Percentiles rank a stretch among this genome's conserved stretches.
Evolutionary conservation across 2,329 filamentous ascomycete species (phyloP).

Genomic region (Davidsoniella eucalypti): DNA sequence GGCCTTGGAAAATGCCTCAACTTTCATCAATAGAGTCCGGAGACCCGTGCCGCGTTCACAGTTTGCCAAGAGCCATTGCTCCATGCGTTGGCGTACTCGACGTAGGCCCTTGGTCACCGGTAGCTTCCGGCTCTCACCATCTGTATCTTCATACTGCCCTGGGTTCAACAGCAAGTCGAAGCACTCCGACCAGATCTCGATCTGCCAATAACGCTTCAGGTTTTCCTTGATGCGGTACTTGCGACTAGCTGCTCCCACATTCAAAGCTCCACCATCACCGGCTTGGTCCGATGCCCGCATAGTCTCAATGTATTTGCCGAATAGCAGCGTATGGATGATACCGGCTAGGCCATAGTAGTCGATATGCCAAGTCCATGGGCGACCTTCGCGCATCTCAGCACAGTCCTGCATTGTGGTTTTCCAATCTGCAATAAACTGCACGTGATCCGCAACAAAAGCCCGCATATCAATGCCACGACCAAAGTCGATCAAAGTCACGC

Average conservation of each 20-base stretch:
- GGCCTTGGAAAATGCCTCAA: conserved; percentile 34
- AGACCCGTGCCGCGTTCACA: conserved; percentile 66
- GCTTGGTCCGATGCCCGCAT: conserved; percentile 33
- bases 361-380: conserved; percentile 94
- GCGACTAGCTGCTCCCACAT: conserved; percentile 36
- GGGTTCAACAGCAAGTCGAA: conserved; percentile 85
- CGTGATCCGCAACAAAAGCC: conserved; percentile 55
- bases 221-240: conserved; percentile 67
- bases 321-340: conserved; percentile 74
- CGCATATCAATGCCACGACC: conserved; percentile 89
- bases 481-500: conserved; percentile 82
- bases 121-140: conserved; percentile 38
- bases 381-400: conserved; percentile 82
- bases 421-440: conserved; percentile 88
- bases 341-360: conserved; percentile 90
- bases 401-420: conserved; percentile 76
- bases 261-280: conserved; percentile 33
- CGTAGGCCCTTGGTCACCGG: conserved; percentile 59
- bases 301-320: conserved; percentile 89
- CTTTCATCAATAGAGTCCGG: conserved; percentile 49
- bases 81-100: conserved; percentile 59
- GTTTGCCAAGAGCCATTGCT: conserved; percentile 63
- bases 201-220: conserved; percentile 93
- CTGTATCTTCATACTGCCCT: conserved; percentile 40
- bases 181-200: conserved; percentile 68